Evolutionary conservation across 2,329 filamentous ascomycete genomes (phyloP).

Genomic region (Microsporum ferrugineum): DNA sequence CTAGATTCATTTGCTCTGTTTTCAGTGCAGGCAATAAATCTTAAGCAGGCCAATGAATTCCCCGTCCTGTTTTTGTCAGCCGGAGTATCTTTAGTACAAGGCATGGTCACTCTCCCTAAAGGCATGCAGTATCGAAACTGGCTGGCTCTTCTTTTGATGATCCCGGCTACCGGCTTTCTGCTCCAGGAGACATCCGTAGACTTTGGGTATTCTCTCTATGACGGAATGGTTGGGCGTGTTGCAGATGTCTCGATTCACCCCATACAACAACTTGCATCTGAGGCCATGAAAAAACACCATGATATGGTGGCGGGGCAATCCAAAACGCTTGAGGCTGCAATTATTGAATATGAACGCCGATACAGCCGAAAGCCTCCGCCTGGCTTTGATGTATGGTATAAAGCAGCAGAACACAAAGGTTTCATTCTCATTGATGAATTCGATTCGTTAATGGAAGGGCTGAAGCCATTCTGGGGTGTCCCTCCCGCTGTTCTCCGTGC

Average conservation of each 20-base stretch:
- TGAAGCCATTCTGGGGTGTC: constrained; percentile 8
- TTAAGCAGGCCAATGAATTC: background rate
- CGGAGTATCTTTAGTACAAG: background rate
- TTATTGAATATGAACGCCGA: constrained; percentile 5
- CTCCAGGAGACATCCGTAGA: background rate
- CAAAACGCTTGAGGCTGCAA: background rate
- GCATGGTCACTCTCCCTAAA: background rate
- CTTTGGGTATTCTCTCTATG: background rate
- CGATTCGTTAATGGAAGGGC: constrained; percentile 5
- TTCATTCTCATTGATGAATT: constrained; percentile 6
- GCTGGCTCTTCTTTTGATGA: background rate
- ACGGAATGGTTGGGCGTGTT: background rate
- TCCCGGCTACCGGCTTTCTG: background rate
- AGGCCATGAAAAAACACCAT: background rate
- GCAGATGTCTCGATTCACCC: background rate
- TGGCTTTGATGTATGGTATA: constrained; percentile 6
- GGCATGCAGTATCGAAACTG: background rate
- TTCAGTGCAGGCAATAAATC: background rate
- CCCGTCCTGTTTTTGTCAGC: constrained; percentile 1
- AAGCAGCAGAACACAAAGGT: background rate
- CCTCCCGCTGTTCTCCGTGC: constrained; percentile 6
- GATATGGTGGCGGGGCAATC: constrained; percentile 3
- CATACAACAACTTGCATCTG: background rate
- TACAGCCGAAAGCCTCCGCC: constrained; percentile 5
- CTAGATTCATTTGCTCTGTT: background rate